A percentile compares a stretch with the other conserved stretches of the same genome.
These are phyloP conservation scores for Diplodia scrobiculata DNA, from an alignment of 2,329 filamentous ascomycete genomes.

Conservation along the genomic window DNA sequence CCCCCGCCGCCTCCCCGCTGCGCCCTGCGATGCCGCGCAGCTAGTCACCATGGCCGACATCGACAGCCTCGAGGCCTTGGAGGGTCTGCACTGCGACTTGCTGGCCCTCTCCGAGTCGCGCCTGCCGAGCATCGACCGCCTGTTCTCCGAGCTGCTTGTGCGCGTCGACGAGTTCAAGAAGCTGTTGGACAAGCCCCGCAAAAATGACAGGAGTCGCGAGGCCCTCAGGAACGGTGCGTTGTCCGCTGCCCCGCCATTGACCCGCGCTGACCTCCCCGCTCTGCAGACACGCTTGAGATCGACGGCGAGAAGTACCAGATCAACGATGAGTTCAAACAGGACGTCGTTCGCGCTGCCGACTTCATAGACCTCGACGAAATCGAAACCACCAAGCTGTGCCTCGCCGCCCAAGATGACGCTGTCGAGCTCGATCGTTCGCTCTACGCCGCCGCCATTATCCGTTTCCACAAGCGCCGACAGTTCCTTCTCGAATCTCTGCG, in stretches of 20 bases:
- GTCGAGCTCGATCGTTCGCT: conserved; percentile 70
- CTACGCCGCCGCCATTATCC: conserved; percentile 77
- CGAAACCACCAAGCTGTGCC: conserved; percentile 73
- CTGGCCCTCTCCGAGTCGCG: conserved; percentile 72
- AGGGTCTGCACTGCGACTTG: conserved; percentile 84
- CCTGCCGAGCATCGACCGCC: conserved; percentile 69
- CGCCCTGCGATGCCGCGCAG: conserved; percentile 24
- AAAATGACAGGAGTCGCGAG: conserved; percentile 74
- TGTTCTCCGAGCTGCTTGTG: conserved; percentile 65
- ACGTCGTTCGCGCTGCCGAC: conserved; percentile 78
- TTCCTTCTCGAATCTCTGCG: conserved; percentile 82
- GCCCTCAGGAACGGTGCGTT: conserved; percentile 66
- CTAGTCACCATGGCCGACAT: conserved; percentile 66
- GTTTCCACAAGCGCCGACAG: conserved; percentile 83
- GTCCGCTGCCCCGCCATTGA: neutral
- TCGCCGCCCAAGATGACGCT: conserved; percentile 71
- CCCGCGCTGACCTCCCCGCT: neutral
- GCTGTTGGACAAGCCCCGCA: conserved; percentile 72
- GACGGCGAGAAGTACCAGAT: conserved; percentile 73
- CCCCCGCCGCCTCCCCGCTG: conserved; percentile 4
- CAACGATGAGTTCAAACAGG: conserved; percentile 85
- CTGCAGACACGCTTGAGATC: conserved; percentile 71
- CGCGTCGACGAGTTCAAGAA: conserved; percentile 68
- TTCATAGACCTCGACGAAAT: conserved; percentile 88
- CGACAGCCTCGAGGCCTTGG: conserved; percentile 73